Evolutionary conservation across 257 asterid genomes (phyloP), one percentile per base, ranked within the genome.

Genomic region (Handroanthus guayacan): DNA sequence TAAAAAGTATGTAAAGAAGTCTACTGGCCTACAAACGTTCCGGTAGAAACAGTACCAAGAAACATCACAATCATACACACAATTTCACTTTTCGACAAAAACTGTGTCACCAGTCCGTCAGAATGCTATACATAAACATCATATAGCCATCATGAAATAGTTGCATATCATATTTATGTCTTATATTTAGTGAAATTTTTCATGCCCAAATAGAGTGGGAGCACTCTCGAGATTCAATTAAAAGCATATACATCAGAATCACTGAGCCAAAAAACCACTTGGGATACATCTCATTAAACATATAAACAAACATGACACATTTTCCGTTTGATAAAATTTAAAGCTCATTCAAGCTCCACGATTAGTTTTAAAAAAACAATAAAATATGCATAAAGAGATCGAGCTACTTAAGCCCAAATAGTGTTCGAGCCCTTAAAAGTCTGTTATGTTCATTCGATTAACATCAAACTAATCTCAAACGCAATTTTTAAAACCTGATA

Each of bases 101-200:
- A 8, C 31, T 58, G 43, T 31, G 9, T 58, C 65, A 58, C 18
- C 71, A 16, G 57, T 45, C 43, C 9, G 18, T 67, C 37, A 67
- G 72, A 66, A 44, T 37, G 31, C 8, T 14, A 63, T 39, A 39
- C 48, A 63, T 14, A n/a, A 63, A 9, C 54, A 65, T n/a, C 52
- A 39, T 14, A 25, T 25, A 25, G 31, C 31, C 31, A 25, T 25
- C 31, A 25, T 2, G 9, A 13, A 10, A 14, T 20, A 68, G 73
- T 37, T 31, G 11, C 9, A 31, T 4, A 62, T n/a, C 0, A 3
- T 11, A 58, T 20, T 3, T 31, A 16, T 11, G 16, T 10, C 25
- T 20, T 2, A 44, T 2, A 9, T 44, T 13, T 36, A 7, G 2
- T 41, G 16, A 38, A 7, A n/a, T 39, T 10, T 66, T 3, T 13